Evolutionary conservation across 2,329 filamentous ascomycete species (phyloP).

Genomic region (Botrytis porri): DNA sequence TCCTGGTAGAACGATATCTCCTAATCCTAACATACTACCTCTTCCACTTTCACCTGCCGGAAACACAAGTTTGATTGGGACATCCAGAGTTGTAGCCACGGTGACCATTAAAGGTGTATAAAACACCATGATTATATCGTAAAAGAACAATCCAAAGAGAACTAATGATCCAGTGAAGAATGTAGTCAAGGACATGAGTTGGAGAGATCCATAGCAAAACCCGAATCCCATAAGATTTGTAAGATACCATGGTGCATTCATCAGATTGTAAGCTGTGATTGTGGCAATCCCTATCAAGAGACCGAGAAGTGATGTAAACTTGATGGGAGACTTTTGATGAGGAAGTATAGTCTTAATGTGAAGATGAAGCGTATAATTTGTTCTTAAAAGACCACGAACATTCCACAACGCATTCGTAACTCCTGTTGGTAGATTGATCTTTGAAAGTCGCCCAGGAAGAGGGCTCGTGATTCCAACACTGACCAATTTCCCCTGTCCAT

Average conservation of each 20-base stretch:
- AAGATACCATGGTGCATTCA: conserved; percentile 44
- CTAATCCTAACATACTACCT: conserved; percentile 79
- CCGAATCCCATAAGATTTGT: conserved; percentile 86
- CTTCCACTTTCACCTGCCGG: conserved; percentile 52
- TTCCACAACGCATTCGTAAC: conserved; percentile 45
- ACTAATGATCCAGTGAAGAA: conserved; percentile 79
- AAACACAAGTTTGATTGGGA: conserved; percentile 89
- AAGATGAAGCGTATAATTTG: conserved; percentile 47
- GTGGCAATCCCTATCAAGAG: conserved; percentile 31
- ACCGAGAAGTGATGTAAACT: conserved; percentile 34
- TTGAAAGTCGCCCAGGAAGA: conserved; percentile 42
- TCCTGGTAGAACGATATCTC: conserved; percentile 91
- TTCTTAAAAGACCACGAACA: conserved; percentile 49
- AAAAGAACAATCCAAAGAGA: conserved; percentile 79
- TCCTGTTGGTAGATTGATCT: conserved; percentile 32
- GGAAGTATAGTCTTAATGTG: conserved; percentile 32
- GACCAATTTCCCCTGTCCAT: conserved; percentile 2
- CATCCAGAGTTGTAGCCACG: conserved; percentile 84
- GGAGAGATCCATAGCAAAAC: conserved; percentile 78
- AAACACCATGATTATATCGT: conserved; percentile 92
- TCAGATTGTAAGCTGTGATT: conserved; percentile 34
- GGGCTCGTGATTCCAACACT: conserved; percentile 38
- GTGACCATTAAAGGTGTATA: conserved; percentile 84
- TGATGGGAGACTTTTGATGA: conserved; percentile 25
- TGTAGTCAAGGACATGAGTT: conserved; percentile 84